Base-by-base conservation (phyloP, 2,329 filamentous ascomycete species). In the Alternaria sp. region DNA sequence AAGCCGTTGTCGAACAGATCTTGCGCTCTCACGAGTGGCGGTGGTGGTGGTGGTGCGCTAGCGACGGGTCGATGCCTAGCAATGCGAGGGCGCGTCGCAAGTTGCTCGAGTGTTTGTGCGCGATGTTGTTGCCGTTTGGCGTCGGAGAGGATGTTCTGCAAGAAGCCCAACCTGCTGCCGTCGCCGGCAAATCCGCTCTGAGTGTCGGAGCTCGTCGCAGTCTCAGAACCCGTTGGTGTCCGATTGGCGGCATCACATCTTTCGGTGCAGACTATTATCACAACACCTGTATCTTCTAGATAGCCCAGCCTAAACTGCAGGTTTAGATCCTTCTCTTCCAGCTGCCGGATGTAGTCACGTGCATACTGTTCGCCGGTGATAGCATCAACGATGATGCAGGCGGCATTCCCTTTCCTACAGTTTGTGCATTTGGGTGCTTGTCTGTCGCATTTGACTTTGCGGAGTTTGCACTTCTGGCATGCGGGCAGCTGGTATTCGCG, bases 131-230 rank as follows among this genome's bases (percentile, higher is more conserved):
- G 54, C 67, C 67, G 68, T 21, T 64, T 68, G 9, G 56, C 44
- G 9, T 69, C 60, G 7, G 67, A 69, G 13, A 68, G 47, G 19
- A 68, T 69, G 12, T 43, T 62, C 17, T 67, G 62, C 15, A 69
- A 30, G 43, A 69, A 69, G 12, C 67, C 67, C 9, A 69, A 40
- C 4, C 65, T 63, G 61, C 65, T 69, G 13, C 67, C 63, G 55
- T 69, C 65, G 9, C 65, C 65, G n/a, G 68, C 67, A 45, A 62
- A 69, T 2, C 63, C 60, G 25, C 49, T 58, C n/a, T 63, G 56
- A 9, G 64, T 58, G 13, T n/a, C 59, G 4, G 25, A 59, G 19
- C 55, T 66, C 10, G 50, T 57, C 23, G 30, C 54, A 5, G 64
- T 65, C 23, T 44, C 23, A 46, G 54, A 6, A 17, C 40, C 54